A percentile compares a stretch with the other conserved stretches of the same genome.
These are phyloP conservation scores for Tieghemostelium lacteum DNA, from an alignment of 78 protist species.

Conservation along the genomic window DNA sequence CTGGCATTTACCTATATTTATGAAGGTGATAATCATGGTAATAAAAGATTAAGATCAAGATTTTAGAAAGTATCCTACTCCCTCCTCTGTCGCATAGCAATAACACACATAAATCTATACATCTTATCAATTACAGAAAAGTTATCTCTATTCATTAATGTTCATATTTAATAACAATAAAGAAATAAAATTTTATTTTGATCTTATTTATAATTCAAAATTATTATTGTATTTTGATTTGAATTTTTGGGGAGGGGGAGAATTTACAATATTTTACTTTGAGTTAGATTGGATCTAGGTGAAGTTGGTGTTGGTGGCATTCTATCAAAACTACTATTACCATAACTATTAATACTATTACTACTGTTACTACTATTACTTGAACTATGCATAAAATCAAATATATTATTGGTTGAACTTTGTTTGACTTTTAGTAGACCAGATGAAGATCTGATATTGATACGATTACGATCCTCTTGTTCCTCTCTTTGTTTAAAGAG, in stretches of 20 bases:
- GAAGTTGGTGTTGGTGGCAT: background rate
- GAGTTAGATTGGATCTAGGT: background rate
- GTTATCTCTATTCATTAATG: too few relatives aligned
- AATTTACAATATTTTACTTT: background rate
- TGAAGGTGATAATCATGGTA: conserved; percentile 18
- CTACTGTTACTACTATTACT: background rate
- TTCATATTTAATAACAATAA: too few relatives aligned
- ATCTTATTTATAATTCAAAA: too few relatives aligned
- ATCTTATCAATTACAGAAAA: too few relatives aligned
- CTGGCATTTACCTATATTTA: conserved; percentile 66
- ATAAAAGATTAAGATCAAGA: conserved; percentile 67
- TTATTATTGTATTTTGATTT: too few relatives aligned
- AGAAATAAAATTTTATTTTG: too few relatives aligned
- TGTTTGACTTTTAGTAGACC: conserved; percentile 46
- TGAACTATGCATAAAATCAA: background rate
- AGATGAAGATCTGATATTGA: conserved; percentile 50
- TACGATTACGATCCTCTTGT: background rate
- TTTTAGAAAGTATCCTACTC: too few relatives aligned
- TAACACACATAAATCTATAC: too few relatives aligned
- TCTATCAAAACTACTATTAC: background rate
- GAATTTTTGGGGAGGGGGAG: background rate
- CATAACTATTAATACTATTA: background rate
- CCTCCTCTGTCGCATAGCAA: too few relatives aligned
- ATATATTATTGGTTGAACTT: background rate
- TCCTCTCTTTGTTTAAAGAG: background rate